Base-by-base conservation (phyloP, 2,329 filamentous ascomycete species). In the Tolypocladium tundrense region DNA sequence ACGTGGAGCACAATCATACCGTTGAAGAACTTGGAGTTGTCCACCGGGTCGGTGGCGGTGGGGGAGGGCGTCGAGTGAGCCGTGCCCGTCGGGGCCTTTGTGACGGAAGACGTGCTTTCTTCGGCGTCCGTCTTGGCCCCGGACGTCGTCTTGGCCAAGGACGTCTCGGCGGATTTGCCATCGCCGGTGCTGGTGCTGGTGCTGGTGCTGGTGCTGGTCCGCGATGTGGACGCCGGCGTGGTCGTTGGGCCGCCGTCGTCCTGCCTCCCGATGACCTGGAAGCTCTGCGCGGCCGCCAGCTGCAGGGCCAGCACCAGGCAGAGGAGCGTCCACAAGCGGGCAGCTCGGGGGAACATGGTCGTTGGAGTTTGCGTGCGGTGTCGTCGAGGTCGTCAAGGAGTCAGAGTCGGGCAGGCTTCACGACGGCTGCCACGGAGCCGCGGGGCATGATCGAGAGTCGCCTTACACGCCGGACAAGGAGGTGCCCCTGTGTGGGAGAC, bases 271-370 rank as follows among this genome's bases (percentile, higher is more conserved):
- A 68, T 57, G 42, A 70, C 62, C 9, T 65, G 64, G 37, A 72
- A 64, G 58, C 63, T 68, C 48, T 72, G 69, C 13, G 73, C 73
- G 27, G 66, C 63, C 24, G 68, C 71, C 53, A 72, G 60, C 50
- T 79, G 72, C 31, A 77, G 63, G 48, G 68, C 66, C 48, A 78
- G 53, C 4, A 72, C 54, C 27, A 79, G 64, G 62, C 71, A 73
- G 58, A 79, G 62, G 51, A 78, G 61, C 41, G 69, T 69, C 69
- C 69, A 73, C 50, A 74, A 57, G 53, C 68, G 69, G 57, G 64
- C 59, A 60, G 70, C 66, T 58, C 64, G 70, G 31, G 63, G 61
- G 55, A 71, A 60, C 76, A 77, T 77, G 54, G 48, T 66, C 54
- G 9, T 53, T 27, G 58, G 40, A 21, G 56, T 35, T 6, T 21